phyloP scores from a whole-genome alignment of 164 flowering plant genomes.

The Annona cherimola region DNA sequence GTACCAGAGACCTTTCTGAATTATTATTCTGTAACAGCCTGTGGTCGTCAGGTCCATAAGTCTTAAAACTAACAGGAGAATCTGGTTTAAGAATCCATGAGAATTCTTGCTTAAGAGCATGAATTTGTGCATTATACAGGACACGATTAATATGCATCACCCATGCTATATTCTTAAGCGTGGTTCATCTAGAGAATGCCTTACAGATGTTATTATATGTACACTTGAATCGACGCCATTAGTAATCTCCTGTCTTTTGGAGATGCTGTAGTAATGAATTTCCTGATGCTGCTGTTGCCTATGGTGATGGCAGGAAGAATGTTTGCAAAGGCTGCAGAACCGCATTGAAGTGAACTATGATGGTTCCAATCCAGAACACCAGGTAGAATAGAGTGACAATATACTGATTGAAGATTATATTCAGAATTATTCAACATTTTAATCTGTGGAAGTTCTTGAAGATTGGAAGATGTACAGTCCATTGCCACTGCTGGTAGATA shows the following conservation, averaged over 20 bases:
- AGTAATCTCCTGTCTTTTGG: neutral
- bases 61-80: neutral
- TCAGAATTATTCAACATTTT: neutral
- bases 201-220: neutral
- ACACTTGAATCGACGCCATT: neutral
- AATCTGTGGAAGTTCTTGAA: neutral
- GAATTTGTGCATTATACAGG: neutral
- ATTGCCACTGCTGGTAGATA: neutral
- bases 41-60: neutral
- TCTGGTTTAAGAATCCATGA: neutral
- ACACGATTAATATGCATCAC: neutral
- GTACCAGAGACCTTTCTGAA: neutral
- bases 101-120: neutral
- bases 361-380: constrained; percentile 75
- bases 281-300: constrained; percentile 1
- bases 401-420: constrained; percentile 3
- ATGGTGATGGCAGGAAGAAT: constrained; percentile 62
- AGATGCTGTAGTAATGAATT: neutral
- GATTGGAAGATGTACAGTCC: neutral
- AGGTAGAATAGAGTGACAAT: constrained; percentile 39
- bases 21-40: neutral
- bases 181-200: neutral
- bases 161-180: neutral
- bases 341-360: constrained; percentile 85
- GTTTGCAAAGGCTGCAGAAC: constrained; percentile 71